These are phyloP conservation scores for Diaporthe batatas DNA, from an alignment of 2,329 filamentous ascomycete species.

Conservation along the genomic window DNA sequence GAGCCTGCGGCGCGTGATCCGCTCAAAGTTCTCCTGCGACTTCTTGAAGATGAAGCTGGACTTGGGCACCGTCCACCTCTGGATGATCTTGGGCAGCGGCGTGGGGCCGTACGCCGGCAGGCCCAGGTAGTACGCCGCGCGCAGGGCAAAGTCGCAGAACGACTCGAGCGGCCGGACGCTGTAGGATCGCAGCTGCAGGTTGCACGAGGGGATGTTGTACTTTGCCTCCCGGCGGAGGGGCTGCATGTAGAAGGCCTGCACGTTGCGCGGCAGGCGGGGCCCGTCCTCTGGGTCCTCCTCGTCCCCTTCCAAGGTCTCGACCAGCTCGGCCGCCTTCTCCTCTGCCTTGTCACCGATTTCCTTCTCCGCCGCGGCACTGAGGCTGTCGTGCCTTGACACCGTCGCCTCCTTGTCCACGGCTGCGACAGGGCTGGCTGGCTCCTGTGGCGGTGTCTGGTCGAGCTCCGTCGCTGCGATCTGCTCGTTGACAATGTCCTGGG, in stretches of 20 bases:
- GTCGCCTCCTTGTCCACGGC: neutral
- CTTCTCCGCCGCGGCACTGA: neutral
- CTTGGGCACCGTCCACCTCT: constrained; percentile 94
- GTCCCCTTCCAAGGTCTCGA: constrained; percentile 15
- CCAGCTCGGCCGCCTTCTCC: constrained; percentile 5
- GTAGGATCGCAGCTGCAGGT: constrained; percentile 94
- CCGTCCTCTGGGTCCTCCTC: constrained; percentile 46
- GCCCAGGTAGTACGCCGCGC: constrained; percentile 93
- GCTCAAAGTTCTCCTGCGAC: constrained; percentile 96
- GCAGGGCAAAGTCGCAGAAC: constrained; percentile 93
- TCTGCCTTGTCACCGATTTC: neutral
- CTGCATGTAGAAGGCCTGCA: constrained; percentile 88
- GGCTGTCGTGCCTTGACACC: neutral
- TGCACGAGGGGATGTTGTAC: constrained; percentile 86
- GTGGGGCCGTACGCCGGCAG: constrained; percentile 88
- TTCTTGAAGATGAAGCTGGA: constrained; percentile 97
- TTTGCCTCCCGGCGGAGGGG: constrained; percentile 82
- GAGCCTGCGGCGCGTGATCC: constrained; percentile 85
- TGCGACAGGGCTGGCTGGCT: neutral
- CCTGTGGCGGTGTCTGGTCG: neutral
- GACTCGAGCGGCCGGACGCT: constrained; percentile 91
- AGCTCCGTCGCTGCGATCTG: constrained; percentile 5
- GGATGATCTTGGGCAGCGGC: constrained; percentile 85
- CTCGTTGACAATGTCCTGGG: constrained; percentile 34
- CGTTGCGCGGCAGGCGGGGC: constrained; percentile 77